These are phyloP conservation scores for Eimeria acervulina DNA, from an alignment of 169 alveolate genomes.

Conservation along the genomic window DNA sequence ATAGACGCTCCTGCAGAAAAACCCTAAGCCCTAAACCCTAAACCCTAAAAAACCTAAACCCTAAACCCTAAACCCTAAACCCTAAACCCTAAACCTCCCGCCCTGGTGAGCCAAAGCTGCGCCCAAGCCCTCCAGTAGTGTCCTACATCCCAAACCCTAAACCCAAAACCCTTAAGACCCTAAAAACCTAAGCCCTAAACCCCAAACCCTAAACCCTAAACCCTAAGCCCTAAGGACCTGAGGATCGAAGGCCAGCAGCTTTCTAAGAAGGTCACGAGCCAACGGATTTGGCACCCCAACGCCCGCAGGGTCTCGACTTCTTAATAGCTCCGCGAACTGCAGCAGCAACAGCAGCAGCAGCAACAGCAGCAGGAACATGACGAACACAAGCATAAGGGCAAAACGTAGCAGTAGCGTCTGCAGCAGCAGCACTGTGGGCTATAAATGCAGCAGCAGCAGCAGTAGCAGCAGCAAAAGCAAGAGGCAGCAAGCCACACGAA, in stretches of 20 bases:
- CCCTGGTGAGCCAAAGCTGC: too few relatives aligned
- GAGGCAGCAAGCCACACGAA: not conserved
- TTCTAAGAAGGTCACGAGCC: conserved; percentile 57
- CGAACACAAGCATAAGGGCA: not conserved
- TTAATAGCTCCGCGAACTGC: conserved; percentile 46
- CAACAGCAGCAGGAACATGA: not conserved
- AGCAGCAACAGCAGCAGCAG: not conserved
- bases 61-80: too few relatives aligned
- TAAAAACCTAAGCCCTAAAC: too few relatives aligned
- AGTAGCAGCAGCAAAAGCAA: not conserved
- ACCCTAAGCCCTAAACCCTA: not conserved
- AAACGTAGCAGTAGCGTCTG: not conserved
- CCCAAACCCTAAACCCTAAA: too few relatives aligned
- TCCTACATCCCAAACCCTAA: too few relatives aligned
- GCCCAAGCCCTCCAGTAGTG: too few relatives aligned
- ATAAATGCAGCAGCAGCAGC: not conserved
- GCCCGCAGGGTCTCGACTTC: conserved; percentile 46
- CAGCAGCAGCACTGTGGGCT: conserved; percentile 6
- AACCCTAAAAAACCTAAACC: not conserved
- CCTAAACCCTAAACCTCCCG: not conserved
- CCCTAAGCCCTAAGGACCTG: conserved; percentile 19
- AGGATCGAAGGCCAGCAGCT: conserved; percentile 66
- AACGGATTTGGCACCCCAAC: conserved; percentile 67
- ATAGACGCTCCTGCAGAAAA: not conserved
- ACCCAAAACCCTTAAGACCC: not conserved